These are phyloP conservation scores for Astrothelium macrocarpum DNA, from an alignment of 495 filamentous ascomycete genomes.

Conservation along the genomic window DNA sequence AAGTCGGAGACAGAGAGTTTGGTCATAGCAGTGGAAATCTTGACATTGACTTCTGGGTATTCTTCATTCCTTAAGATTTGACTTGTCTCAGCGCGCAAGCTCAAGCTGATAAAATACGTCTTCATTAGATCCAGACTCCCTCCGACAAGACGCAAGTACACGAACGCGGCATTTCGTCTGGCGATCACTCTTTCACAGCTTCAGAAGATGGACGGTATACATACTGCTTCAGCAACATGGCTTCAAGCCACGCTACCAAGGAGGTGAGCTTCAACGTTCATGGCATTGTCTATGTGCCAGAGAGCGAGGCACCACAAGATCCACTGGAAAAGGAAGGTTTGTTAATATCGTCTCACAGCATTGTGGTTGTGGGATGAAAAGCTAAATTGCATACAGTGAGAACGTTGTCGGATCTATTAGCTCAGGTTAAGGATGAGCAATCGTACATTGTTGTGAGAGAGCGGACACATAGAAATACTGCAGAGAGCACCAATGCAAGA, in stretches of 20 bases:
- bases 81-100: not conserved
- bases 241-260: constrained; percentile 84
- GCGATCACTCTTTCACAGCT: constrained; percentile 88
- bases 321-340: constrained; percentile 83
- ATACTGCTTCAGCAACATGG: constrained; percentile 99
- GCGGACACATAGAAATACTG: constrained; percentile 92
- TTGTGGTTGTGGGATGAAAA: not conserved
- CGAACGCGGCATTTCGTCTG: constrained; percentile 70
- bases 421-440: constrained; percentile 94
- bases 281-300: constrained; percentile 93
- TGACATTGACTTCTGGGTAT: constrained; percentile 97
- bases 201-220: constrained; percentile 74
- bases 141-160: constrained; percentile 60
- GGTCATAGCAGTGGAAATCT: constrained; percentile 79
- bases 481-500: constrained; percentile 91
- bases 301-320: constrained; percentile 72
- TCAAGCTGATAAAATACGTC: constrained; percentile 7
- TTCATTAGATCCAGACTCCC: constrained; percentile 72
- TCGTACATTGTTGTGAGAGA: constrained; percentile 93
- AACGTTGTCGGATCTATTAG: constrained; percentile 70
- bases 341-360: not conserved
- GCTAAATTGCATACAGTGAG: constrained; percentile 51
- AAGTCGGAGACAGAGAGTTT: constrained; percentile 95
- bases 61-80: constrained; percentile 16
- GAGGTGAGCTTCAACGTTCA: constrained; percentile 99